Evolutionary conservation across 192 early-diverging fungal species (phyloP).

Genomic region (Geranomyces variabilis): DNA sequence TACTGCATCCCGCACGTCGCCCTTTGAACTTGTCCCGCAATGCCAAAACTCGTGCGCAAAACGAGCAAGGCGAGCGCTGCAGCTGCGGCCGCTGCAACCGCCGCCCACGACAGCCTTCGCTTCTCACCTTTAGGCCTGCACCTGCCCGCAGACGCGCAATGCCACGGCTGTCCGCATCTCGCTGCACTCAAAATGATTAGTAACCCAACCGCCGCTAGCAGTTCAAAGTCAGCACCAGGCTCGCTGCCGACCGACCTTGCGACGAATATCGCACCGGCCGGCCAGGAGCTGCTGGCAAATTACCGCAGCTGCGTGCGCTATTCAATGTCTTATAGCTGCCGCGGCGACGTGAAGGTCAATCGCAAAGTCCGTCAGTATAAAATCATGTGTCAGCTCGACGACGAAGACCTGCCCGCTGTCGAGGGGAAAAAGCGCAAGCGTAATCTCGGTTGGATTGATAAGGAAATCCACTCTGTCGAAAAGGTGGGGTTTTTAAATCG

Average conservation of each 20-base stretch:
- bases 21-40: no score
- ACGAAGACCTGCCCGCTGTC: slow-evolving; percentile 27
- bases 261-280: slow-evolving; percentile 13
- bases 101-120: slow-evolving; percentile 15
- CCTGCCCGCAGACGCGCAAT: slow-evolving; percentile 14
- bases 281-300: slow-evolving; percentile 19
- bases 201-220: neutral
- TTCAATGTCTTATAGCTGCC: slow-evolving; percentile 32
- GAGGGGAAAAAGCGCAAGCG: slow-evolving; percentile 36
- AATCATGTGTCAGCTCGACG: slow-evolving; percentile 32
- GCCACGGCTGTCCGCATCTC: slow-evolving; percentile 40
- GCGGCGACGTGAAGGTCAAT: slow-evolving; percentile 31
- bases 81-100: neutral
- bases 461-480: slow-evolving; percentile 36
- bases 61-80: slow-evolving; percentile 12
- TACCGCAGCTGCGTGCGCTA: slow-evolving; percentile 39
- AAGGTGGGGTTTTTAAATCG: no score
- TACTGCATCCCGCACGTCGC: no score
- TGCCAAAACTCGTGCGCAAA: slow-evolving; percentile 20
- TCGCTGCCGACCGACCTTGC: neutral
- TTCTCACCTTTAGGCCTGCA: slow-evolving; percentile 33
- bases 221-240: neutral
- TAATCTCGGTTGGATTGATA: slow-evolving; percentile 32
- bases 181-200: slow-evolving; percentile 24
- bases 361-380: slow-evolving; percentile 34